These are phyloP conservation scores for Albophoma yamanashiensis DNA, from an alignment of 2,329 filamentous ascomycete genomes.

Conservation along the genomic window DNA sequence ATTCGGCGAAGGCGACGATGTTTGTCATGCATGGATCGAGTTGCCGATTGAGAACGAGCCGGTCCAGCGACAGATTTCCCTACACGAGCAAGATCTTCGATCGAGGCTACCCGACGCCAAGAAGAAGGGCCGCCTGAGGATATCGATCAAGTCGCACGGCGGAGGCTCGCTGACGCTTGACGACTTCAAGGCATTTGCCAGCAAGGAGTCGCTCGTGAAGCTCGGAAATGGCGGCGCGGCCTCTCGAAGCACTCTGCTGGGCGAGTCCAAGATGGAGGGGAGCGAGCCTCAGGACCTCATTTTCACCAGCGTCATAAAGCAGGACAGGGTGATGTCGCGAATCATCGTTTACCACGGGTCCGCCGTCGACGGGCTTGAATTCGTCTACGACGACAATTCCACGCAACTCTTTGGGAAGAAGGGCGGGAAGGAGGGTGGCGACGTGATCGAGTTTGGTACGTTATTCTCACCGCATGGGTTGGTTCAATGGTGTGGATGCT, in stretches of 20 bases:
- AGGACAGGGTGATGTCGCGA: constrained; percentile 63
- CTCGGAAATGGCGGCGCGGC: constrained; percentile 60
- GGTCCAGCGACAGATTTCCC: constrained; percentile 58
- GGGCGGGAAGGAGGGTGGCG: constrained; percentile 58
- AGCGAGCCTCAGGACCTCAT: constrained; percentile 62
- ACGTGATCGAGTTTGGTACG: constrained; percentile 69
- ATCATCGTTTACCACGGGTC: constrained; percentile 68
- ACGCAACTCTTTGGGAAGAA: constrained; percentile 79
- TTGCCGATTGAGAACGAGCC: constrained; percentile 54
- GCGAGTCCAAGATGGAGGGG: constrained; percentile 59
- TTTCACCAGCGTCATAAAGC: constrained; percentile 56
- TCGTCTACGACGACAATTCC: constrained; percentile 80
- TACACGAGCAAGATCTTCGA: constrained; percentile 68
- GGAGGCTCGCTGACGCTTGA: constrained; percentile 65
- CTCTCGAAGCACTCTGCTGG: constrained; percentile 66
- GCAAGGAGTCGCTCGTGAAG: constrained; percentile 64
- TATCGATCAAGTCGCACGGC: constrained; percentile 67
- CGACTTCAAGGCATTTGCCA: constrained; percentile 61
- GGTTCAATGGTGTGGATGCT: neutral
- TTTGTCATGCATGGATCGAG: constrained; percentile 75
- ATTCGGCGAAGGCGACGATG: constrained; percentile 65
- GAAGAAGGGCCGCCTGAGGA: constrained; percentile 57
- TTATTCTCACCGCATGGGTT: constrained; percentile 1
- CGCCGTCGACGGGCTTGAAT: constrained; percentile 79
- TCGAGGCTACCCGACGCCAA: constrained; percentile 60